phyloP scores from a whole-genome alignment of 2,329 filamentous ascomycete species.

The Dactylella cylindrospora region DNA sequence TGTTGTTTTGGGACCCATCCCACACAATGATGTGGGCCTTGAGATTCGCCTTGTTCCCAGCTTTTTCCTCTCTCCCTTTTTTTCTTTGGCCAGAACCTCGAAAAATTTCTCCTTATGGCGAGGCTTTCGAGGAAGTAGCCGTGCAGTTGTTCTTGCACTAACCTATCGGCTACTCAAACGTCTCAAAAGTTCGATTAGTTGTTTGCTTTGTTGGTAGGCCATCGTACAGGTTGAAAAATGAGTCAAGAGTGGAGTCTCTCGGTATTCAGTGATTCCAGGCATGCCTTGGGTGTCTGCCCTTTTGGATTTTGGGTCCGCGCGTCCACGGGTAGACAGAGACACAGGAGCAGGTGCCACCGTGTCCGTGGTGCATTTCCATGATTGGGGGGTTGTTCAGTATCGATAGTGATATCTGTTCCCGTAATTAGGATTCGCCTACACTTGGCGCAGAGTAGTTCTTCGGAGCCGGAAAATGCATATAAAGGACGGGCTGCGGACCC shows the following conservation, averaged over 20 bases:
- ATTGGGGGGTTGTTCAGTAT: too few species aligned
- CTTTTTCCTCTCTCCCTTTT: conserved; percentile 7
- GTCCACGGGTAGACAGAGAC: too few species aligned
- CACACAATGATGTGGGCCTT: too few species aligned
- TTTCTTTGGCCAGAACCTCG: not conserved
- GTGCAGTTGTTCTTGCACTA: conserved; percentile 34
- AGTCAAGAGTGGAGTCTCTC: conserved; percentile 11
- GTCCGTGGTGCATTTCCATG: too few species aligned
- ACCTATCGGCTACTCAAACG: too few species aligned
- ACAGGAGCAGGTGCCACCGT: too few species aligned
- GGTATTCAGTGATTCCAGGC: too few species aligned
- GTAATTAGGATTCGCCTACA: not conserved
- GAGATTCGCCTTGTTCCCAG: conserved; percentile 29
- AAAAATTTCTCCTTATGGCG: conserved; percentile 1
- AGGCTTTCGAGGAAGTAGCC: conserved; percentile 15
- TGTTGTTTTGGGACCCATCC: too few species aligned
- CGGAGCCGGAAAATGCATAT: conserved; percentile 11
- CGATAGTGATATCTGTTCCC: too few species aligned
- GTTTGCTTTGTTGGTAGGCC: not conserved
- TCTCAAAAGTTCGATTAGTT: too few species aligned
- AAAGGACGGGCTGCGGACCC: not conserved
- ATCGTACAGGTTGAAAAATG: conserved; percentile 5
- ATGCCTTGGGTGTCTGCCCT: conserved; percentile 9
- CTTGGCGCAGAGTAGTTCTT: not conserved
- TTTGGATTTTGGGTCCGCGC: conserved; percentile 28